A percentile compares a stretch with the other conserved stretches of the same genome.
phyloP scores from a whole-genome alignment of 1,139 yeast genomes.

The Candida sanyaensis region DNA sequence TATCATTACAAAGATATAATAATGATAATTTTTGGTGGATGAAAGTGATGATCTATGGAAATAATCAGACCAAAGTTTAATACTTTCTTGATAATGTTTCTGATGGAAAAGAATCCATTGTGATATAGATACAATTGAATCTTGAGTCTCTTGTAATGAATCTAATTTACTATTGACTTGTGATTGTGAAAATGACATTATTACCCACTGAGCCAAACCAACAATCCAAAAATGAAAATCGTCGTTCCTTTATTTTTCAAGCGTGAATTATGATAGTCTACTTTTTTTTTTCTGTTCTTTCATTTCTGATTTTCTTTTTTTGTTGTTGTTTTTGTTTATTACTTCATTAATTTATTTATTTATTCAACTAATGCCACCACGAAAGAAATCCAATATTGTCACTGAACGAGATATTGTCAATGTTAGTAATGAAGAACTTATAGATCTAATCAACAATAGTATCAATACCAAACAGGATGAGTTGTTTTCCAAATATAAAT shows the following conservation, averaged over 20 bases:
- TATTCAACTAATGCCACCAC: conserved; percentile 3
- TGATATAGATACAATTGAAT: conserved; percentile 77
- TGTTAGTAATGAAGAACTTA: conserved; percentile 26
- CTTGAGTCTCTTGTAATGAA: conserved; percentile 74
- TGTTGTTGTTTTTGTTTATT: not conserved
- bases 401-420: conserved; percentile 37
- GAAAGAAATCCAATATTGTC: conserved; percentile 6
- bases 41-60: conserved; percentile 31
- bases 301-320: not conserved
- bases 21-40: conserved; percentile 53
- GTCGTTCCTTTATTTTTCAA: not conserved
- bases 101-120: conserved; percentile 86
- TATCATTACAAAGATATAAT: conserved; percentile 78
- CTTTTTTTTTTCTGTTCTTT: not conserved
- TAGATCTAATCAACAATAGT: conserved; percentile 33
- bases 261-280: too few relatives aligned
- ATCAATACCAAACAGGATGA: conserved; percentile 40
- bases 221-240: not conserved
- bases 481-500: conserved; percentile 29
- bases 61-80: conserved; percentile 60
- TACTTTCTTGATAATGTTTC: conserved; percentile 61
- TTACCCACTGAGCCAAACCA: not conserved
- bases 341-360: not conserved
- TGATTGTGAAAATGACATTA: conserved; percentile 64
- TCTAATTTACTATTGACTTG: conserved; percentile 58